Evolutionary conservation across 306 rosid species (phyloP), one percentile per base, ranked within the genome.

Genomic region (Vicia faba): DNA sequence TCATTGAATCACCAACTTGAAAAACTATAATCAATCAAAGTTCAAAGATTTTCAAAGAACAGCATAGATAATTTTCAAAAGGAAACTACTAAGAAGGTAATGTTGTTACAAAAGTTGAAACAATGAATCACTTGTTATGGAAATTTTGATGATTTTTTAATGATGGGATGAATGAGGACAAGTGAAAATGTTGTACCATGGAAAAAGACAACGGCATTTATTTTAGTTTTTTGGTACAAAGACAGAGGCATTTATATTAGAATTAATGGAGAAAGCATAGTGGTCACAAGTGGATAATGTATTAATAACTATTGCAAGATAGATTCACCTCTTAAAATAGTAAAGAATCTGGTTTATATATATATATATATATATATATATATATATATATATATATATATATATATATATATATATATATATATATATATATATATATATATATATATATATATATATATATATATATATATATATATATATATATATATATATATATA

Each of bases 1-100:
- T 82, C 95, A 89, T 89, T 70, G 82, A 25, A 63, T 49, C 20
- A 18, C 48, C 40, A 74, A 41, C 13, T 45, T 48, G 63, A 18
- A 72, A 45, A 36, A 33, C n/a, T 67, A n/a, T 12, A 15, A 68
- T 69, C 75, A 16, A 43, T 36, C 61, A 45, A 61, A 55, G 63
- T 20, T 44, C 38, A 46, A 54, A 55, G 67, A 12, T 50, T 25
- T 18, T 33, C 38, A 69, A 49, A 50, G 7, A 6, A 4, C 1
- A 61, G 15, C 4, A 20, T 11, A 35, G 6, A 51, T 4, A 11
- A 55, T 13, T 58, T 68, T 62, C 79, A 41, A 51, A 58, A 57
- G 48, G 3, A 61, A 70, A 77, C 51, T 46, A 72, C 58, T 73
- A 78, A 2, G 51, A 19, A 49, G 64, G 51, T 33, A 41, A 15